Evolutionary conservation across 352 stramenopile species (phyloP), one percentile per base, ranked within the genome.

Genomic region (Globisporangium ultimum): DNA sequence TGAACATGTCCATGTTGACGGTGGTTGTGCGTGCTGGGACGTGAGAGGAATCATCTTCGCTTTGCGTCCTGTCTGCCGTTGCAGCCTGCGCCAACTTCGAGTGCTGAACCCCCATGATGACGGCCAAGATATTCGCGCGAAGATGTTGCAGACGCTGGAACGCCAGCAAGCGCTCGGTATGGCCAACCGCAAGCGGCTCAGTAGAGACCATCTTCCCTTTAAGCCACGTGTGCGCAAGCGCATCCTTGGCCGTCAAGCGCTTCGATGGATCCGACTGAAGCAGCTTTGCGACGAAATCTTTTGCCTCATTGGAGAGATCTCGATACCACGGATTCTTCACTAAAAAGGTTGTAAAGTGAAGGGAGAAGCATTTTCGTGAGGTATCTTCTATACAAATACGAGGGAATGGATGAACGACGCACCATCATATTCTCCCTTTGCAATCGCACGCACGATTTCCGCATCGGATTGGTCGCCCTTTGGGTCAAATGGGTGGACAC

Each of bases 1-100:
- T 85, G 64, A 89, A 92, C 77, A 90, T 89, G 50, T 90, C 78
- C 72, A 89, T 87, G 61, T 92, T 92, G 43, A 88, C 68, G 2
- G 78, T 89, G 15, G 73, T 72, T 11, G 70, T 83, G 28, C 28
- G 28, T 36, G 28, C 28, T 36, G 28, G 28, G 28, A 36, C 28
- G 3, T 36, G 28, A 10, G 28, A 10, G 28, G 28, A 36, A 5
- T 5, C 28, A 36, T 36, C 28, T 8, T 36, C 9, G 28, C 28
- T 36, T 36, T 36, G 28, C 28, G 28, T 36, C 28, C 28, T 36
- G 28, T 36, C 28, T 36, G 28, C 7, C 28, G 28, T 36, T 36
- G 28, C 28, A 36, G 28, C 28, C 28, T 53, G 48, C 43, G 72
- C 74, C 28, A 88, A 72, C 52, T 87, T 87, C 5, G 63, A 61